A percentile compares a stretch with the other conserved stretches of the same genome.
These are phyloP conservation scores for Vachellia collinsii DNA, from an alignment of 306 rosid genomes.

Conservation along the genomic window DNA sequence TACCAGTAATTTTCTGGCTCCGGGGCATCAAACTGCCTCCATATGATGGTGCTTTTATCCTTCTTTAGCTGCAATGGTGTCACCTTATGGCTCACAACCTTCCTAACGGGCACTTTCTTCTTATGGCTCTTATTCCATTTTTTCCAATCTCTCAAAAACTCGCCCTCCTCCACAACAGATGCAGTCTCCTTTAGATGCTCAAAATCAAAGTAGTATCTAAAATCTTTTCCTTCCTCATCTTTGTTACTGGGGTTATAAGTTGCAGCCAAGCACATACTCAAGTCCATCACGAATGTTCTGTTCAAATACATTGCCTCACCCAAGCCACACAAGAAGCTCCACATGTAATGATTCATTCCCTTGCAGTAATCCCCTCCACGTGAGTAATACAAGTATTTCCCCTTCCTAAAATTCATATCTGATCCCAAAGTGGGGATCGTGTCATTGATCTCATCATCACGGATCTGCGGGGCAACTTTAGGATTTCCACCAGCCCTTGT, in stretches of 20 bases:
- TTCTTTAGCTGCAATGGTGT: slow-evolving; percentile 87
- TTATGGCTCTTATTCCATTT: slow-evolving; percentile 80
- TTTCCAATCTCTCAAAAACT: slow-evolving; percentile 83
- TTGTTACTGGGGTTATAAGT: slow-evolving; percentile 70
- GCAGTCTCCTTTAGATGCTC: slow-evolving; percentile 94
- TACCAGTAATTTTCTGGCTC: slow-evolving; percentile 99
- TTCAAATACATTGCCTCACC: slow-evolving; percentile 97
- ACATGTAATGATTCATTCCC: slow-evolving; percentile 92
- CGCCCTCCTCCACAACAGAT: slow-evolving; percentile 86
- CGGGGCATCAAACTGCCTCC: slow-evolving; percentile 91
- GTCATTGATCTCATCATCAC: slow-evolving; percentile 92
- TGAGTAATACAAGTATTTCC: slow-evolving; percentile 90
- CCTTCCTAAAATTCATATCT: slow-evolving; percentile 73
- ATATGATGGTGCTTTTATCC: slow-evolving; percentile 67
- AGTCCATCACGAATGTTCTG: slow-evolving; percentile 95
- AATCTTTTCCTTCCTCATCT: slow-evolving; percentile 95
- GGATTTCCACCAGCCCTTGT: slow-evolving; percentile 19
- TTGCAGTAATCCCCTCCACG: slow-evolving; percentile 98
- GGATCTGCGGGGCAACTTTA: slow-evolving; percentile 13
- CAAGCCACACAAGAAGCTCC: slow-evolving; percentile 98
- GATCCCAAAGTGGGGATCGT: slow-evolving; percentile 87
- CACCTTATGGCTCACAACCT: slow-evolving; percentile 68
- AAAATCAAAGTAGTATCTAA: slow-evolving; percentile 90
- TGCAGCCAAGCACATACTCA: slow-evolving; percentile 76
- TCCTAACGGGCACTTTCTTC: slow-evolving; percentile 71